Percentiles rank a stretch among this genome's conserved stretches.
These are phyloP conservation scores for Oryza meyeriana DNA, from an alignment of 176 grass and related monocot species.

Conservation along the genomic window DNA sequence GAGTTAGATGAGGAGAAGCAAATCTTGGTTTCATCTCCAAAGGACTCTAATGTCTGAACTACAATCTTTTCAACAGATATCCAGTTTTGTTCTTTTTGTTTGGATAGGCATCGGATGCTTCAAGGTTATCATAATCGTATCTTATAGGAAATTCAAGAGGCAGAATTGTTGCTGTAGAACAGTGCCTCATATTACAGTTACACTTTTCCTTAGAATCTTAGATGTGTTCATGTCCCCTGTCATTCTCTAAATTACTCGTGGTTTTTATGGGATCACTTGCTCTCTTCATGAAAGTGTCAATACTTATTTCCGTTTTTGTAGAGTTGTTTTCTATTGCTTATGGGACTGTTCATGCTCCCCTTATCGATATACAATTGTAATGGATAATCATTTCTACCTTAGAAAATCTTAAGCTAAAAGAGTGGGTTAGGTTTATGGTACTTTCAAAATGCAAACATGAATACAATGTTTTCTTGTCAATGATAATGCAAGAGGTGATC, in stretches of 20 bases:
- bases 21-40: conserved; percentile 47
- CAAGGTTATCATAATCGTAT: neutral
- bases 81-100: conserved; percentile 20
- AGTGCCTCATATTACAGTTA: neutral
- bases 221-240: neutral
- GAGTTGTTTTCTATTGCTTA: neutral
- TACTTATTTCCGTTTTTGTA: neutral
- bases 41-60: conserved; percentile 34
- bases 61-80: conserved; percentile 4
- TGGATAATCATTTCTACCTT: neutral
- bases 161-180: conserved; percentile 8
- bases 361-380: neutral
- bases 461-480: neutral
- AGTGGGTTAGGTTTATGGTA: neutral
- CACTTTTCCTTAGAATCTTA: neutral
- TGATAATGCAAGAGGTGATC: neutral
- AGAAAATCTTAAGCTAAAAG: neutral
- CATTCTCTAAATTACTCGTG: neutral
- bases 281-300: neutral
- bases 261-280: neutral
- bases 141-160: neutral
- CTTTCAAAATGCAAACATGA: neutral
- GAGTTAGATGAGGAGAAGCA: conserved; percentile 50
- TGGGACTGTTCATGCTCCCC: neutral
- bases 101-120: neutral